These are phyloP conservation scores for Cercospora sojina DNA, from an alignment of 2,329 filamentous ascomycete genomes.

Conservation along the genomic window DNA sequence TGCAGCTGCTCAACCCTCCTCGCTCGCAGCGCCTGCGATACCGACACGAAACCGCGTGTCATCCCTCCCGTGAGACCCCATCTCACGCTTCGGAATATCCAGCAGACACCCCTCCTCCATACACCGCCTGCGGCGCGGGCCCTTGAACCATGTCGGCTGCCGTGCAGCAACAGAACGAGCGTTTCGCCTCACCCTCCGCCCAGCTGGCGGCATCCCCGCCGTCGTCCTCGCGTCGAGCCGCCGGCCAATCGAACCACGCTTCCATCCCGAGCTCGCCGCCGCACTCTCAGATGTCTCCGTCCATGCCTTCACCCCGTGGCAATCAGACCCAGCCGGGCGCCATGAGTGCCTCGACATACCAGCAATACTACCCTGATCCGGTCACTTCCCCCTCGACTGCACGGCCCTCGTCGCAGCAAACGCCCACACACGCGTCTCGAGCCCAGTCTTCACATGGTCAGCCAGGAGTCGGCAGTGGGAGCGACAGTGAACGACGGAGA, in stretches of 20 bases:
- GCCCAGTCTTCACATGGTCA: slow-evolving; percentile 39
- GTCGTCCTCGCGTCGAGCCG: slow-evolving; percentile 21
- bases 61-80: neutral
- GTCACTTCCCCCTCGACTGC: slow-evolving; percentile 26
- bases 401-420: slow-evolving; percentile 30
- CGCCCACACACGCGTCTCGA: slow-evolving; percentile 25
- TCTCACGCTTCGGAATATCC: neutral
- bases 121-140: slow-evolving; percentile 9
- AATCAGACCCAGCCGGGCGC: slow-evolving; percentile 44
- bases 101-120: neutral
- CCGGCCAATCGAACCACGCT: slow-evolving; percentile 38
- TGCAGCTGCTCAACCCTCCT: neutral
- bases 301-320: slow-evolving; percentile 47
- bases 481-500: slow-evolving; percentile 42
- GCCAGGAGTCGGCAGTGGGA: slow-evolving; percentile 44
- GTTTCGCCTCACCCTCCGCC: slow-evolving; percentile 20
- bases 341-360: slow-evolving; percentile 75
- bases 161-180: slow-evolving; percentile 22
- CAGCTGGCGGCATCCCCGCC: slow-evolving; percentile 21
- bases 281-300: slow-evolving; percentile 40
- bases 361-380: slow-evolving; percentile 54
- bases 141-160: slow-evolving; percentile 26
- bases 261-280: slow-evolving; percentile 43
- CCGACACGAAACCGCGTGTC: neutral
- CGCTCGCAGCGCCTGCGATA: neutral